A percentile compares a stretch with the other conserved stretches of the same genome.
These are phyloP conservation scores for Trichophyton rubrum DNA, from an alignment of 2,329 filamentous ascomycete species.

Conservation along the genomic window DNA sequence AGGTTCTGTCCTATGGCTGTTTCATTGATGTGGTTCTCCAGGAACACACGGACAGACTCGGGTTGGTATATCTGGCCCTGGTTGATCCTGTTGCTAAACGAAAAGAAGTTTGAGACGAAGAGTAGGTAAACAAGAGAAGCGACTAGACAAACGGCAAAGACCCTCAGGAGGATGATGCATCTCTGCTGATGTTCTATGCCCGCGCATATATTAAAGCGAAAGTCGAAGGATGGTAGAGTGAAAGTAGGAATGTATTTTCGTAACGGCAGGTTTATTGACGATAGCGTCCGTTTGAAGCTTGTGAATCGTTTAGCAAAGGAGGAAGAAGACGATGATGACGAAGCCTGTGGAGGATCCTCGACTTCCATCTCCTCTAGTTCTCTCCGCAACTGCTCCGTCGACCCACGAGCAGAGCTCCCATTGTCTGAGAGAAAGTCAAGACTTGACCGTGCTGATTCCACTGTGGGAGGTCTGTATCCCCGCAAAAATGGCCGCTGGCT, in stretches of 20 bases:
- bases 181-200: slow-evolving; percentile 34
- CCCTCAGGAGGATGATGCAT: slow-evolving; percentile 57
- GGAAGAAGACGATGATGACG: slow-evolving; percentile 22
- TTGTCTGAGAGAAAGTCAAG: slow-evolving; percentile 45
- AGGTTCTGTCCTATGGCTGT: slow-evolving; percentile 59
- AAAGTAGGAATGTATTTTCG: slow-evolving; percentile 34
- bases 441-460: slow-evolving; percentile 61
- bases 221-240: slow-evolving; percentile 21
- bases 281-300: slow-evolving; percentile 45
- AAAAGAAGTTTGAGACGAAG: slow-evolving; percentile 75
- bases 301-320: slow-evolving; percentile 45
- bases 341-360: slow-evolving; percentile 46
- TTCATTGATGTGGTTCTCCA: slow-evolving; percentile 60
- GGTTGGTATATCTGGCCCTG: slow-evolving; percentile 65
- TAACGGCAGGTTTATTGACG: slow-evolving; percentile 42
- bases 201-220: slow-evolving; percentile 29
- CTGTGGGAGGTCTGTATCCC: slow-evolving; percentile 63
- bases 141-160: slow-evolving; percentile 64
- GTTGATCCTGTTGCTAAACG: slow-evolving; percentile 50
- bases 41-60: slow-evolving; percentile 63
- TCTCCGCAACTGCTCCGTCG: slow-evolving; percentile 55
- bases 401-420: slow-evolving; percentile 37
- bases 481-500: slow-evolving; percentile 17
- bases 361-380: slow-evolving; percentile 87
- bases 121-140: slow-evolving; percentile 69